These are phyloP conservation scores for Neurospora intermedia DNA, from an alignment of 495 filamentous ascomycete species.

Conservation along the genomic window DNA sequence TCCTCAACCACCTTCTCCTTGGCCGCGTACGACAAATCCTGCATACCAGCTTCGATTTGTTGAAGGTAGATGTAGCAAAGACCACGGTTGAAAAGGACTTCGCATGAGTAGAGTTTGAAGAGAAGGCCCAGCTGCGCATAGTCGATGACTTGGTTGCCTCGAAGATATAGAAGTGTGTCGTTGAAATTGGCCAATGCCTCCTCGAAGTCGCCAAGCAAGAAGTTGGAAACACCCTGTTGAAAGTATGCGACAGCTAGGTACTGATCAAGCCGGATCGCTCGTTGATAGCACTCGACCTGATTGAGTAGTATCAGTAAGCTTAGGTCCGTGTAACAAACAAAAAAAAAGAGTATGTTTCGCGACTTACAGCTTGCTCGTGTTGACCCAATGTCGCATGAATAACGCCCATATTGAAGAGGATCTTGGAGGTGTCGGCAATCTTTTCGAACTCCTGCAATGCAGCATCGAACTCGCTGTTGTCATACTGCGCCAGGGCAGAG, in stretches of 20 bases:
- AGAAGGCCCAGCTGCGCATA: conserved; percentile 94
- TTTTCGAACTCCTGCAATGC: conserved; percentile 69
- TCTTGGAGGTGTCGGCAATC: conserved; percentile 95
- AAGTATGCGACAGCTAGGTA: conserved; percentile 98
- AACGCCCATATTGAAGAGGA: conserved; percentile 96
- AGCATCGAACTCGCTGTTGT: conserved; percentile 91
- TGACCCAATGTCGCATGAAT: conserved; percentile 97
- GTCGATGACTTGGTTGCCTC: conserved; percentile 94
- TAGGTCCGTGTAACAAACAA: not conserved
- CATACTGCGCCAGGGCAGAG: conserved; percentile 78
- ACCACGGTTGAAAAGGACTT: conserved; percentile 95
- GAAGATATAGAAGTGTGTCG: conserved; percentile 87
- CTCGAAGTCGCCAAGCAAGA: conserved; percentile 92
- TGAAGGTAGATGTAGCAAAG: conserved; percentile 96
- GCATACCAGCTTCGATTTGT: conserved; percentile 79
- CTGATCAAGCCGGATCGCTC: conserved; percentile 76
- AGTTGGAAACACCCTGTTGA: conserved; percentile 97
- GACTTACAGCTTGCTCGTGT: conserved; percentile 84
- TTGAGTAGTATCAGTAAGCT: not conserved
- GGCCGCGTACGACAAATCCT: conserved; percentile 83
- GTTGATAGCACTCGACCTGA: conserved; percentile 91
- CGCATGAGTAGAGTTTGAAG: conserved; percentile 95
- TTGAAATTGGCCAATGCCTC: conserved; percentile 99
- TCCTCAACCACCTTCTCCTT: conserved; percentile 93
- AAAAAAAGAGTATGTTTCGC: not conserved